phyloP scores from a whole-genome alignment of 2,329 filamentous ascomycete species.

The Tolypocladium tundrense region DNA sequence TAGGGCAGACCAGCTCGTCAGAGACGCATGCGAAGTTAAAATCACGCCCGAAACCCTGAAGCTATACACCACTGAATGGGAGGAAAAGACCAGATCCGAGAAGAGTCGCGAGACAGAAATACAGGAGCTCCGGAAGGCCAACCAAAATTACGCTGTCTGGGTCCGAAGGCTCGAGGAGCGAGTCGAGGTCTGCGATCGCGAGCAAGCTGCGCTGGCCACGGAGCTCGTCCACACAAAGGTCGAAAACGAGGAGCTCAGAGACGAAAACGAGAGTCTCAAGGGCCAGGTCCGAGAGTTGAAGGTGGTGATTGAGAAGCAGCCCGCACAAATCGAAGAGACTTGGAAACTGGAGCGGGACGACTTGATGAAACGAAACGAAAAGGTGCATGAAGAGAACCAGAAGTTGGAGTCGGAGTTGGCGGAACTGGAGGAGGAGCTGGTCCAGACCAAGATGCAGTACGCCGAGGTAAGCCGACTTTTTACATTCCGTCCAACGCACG shows the following conservation, averaged over 20 bases:
- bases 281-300: slow-evolving; percentile 79
- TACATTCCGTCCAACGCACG: not conserved
- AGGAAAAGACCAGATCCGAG: slow-evolving; percentile 75
- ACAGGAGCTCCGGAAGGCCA: slow-evolving; percentile 58
- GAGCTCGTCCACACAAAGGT: slow-evolving; percentile 89
- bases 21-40: slow-evolving; percentile 81
- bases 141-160: slow-evolving; percentile 57
- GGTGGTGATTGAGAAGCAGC: slow-evolving; percentile 80
- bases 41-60: slow-evolving; percentile 76
- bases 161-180: slow-evolving; percentile 82
- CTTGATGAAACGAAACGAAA: slow-evolving; percentile 83
- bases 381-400: slow-evolving; percentile 89
- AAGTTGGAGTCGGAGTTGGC: slow-evolving; percentile 79
- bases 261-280: slow-evolving; percentile 80
- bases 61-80: slow-evolving; percentile 78
- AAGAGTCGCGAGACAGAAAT: slow-evolving; percentile 76
- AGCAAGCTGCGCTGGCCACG: slow-evolving; percentile 84
- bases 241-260: slow-evolving; percentile 79
- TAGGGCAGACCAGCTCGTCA: slow-evolving; percentile 83
- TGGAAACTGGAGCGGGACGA: slow-evolving; percentile 80
- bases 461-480: slow-evolving; percentile 63
- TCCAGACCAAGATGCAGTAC: slow-evolving; percentile 88
- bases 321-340: slow-evolving; percentile 72
- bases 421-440: slow-evolving; percentile 86
- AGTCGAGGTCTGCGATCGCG: slow-evolving; percentile 76